phyloP scores from a whole-genome alignment of 495 filamentous ascomycete species.

The Trichoderma gamsii region DNA sequence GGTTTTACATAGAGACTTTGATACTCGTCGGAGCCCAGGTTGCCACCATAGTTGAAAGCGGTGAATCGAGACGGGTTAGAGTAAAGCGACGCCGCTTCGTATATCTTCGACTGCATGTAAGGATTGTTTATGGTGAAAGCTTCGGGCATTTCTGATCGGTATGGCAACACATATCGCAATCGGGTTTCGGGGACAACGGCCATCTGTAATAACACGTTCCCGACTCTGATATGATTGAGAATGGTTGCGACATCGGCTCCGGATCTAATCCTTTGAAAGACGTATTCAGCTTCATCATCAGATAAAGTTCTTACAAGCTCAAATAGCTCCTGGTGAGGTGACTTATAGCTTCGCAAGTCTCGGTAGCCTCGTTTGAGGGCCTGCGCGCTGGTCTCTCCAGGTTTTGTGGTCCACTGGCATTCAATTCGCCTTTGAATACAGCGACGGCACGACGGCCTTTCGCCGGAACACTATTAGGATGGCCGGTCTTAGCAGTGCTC shows the following conservation, averaged over 20 bases:
- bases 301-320: not conserved
- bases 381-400: not conserved
- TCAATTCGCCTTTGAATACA: not conserved
- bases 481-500: not conserved
- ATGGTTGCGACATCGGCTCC: not conserved
- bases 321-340: not conserved
- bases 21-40: not conserved
- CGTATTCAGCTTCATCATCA: not conserved
- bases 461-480: not conserved
- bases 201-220: not conserved
- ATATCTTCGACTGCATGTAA: conserved; percentile 26
- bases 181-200: not conserved
- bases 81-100: conserved; percentile 23
- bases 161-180: not conserved
- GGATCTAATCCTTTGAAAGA: not conserved
- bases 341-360: not conserved
- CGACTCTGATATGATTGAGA: not conserved
- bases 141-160: not conserved
- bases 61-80: conserved; percentile 21
- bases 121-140: conserved; percentile 20
- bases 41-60: not conserved
- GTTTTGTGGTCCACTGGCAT: not conserved
- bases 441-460: not conserved
- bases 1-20: not conserved
- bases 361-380: not conserved